Conservation (phyloP, 805 yeast species). For the Millerago galiae region DNA sequence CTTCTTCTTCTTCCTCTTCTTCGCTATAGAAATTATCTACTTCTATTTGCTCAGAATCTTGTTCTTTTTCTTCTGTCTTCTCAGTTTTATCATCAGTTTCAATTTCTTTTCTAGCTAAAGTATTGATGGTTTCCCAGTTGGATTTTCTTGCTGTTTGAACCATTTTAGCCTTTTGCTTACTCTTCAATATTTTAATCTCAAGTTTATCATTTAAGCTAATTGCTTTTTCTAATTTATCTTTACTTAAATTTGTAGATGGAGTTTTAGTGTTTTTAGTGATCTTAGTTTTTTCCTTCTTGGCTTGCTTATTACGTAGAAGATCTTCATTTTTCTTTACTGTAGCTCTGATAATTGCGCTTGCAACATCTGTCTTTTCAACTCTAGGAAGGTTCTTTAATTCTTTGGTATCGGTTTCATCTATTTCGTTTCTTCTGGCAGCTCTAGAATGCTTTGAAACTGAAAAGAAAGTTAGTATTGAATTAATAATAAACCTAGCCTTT, state of each 20-base stretch:
- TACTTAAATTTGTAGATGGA: conserved; percentile 29
- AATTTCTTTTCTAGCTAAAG: conserved; percentile 30
- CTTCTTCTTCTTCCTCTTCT: conserved; percentile 10
- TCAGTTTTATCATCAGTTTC: conserved; percentile 3
- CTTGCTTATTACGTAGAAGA: conserved; percentile 44
- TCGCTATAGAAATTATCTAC: conserved; percentile 11
- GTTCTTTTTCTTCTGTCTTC: conserved; percentile 14
- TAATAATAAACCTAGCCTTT: no score
- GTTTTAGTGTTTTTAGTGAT: conserved; percentile 21
- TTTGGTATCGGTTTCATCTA: conserved; percentile 39
- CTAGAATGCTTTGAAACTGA: conserved; percentile 61
- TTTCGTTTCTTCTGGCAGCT: conserved; percentile 68
- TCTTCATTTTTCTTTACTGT: conserved; percentile 61
- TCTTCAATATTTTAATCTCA: conserved; percentile 55
- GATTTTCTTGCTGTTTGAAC: conserved; percentile 60
- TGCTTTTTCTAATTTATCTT: conserved; percentile 41
- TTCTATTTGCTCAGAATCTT: conserved; percentile 9
- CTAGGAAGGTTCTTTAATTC: conserved; percentile 49
- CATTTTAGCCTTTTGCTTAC: conserved; percentile 56
- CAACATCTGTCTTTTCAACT: conserved; percentile 50
- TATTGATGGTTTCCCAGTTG: conserved; percentile 67
- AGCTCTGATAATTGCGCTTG: conserved; percentile 61
- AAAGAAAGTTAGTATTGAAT: background rate
- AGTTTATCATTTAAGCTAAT: conserved; percentile 47
- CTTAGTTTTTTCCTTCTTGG: conserved; percentile 32